Conservation (phyloP, 2,329 filamentous ascomycete species). For the Apiospora aurea region DNA sequence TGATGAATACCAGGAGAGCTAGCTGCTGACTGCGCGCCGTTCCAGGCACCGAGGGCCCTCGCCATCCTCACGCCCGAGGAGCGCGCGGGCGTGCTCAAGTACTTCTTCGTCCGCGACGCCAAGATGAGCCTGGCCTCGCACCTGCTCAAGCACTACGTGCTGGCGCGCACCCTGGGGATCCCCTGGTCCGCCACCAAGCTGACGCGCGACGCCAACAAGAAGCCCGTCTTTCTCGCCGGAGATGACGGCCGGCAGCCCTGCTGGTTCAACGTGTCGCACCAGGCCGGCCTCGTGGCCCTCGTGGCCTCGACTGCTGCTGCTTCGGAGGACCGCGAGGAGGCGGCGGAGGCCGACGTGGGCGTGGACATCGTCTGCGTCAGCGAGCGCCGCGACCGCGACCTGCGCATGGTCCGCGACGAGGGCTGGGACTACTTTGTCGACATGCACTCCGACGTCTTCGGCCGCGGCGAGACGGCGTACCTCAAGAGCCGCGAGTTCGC, state of each 20-base stretch:
- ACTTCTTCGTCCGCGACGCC: slow-evolving; percentile 73
- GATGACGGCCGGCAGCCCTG: slow-evolving; percentile 46
- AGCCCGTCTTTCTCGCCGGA: slow-evolving; percentile 55
- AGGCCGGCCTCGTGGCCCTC: slow-evolving; percentile 76
- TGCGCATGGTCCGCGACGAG: slow-evolving; percentile 56
- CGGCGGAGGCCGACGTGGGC: slow-evolving; percentile 60
- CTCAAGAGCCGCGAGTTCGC: slow-evolving; percentile 56
- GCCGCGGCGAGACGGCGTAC: slow-evolving; percentile 64
- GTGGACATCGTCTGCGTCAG: slow-evolving; percentile 79
- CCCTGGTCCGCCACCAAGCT: slow-evolving; percentile 67
- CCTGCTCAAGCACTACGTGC: slow-evolving; percentile 75
- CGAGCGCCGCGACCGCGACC: slow-evolving; percentile 71
- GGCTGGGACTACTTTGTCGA: slow-evolving; percentile 75
- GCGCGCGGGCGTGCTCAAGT: slow-evolving; percentile 63
- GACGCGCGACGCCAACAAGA: slow-evolving; percentile 61
- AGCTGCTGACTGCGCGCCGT: not conserved
- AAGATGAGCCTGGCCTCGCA: slow-evolving; percentile 77
- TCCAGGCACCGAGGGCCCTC: slow-evolving; percentile 61
- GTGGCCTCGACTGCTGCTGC: slow-evolving; percentile 54
- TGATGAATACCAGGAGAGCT: not conserved
- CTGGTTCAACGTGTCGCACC: slow-evolving; percentile 81
- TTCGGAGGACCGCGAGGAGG: slow-evolving; percentile 35
- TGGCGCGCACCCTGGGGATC: slow-evolving; percentile 63
- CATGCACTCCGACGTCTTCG: slow-evolving; percentile 75
- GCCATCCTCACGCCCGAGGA: slow-evolving; percentile 62